These are phyloP conservation scores for Hordeum pubiflorum DNA, from an alignment of 202 grass and related monocot genomes.

Conservation along the genomic window DNA sequence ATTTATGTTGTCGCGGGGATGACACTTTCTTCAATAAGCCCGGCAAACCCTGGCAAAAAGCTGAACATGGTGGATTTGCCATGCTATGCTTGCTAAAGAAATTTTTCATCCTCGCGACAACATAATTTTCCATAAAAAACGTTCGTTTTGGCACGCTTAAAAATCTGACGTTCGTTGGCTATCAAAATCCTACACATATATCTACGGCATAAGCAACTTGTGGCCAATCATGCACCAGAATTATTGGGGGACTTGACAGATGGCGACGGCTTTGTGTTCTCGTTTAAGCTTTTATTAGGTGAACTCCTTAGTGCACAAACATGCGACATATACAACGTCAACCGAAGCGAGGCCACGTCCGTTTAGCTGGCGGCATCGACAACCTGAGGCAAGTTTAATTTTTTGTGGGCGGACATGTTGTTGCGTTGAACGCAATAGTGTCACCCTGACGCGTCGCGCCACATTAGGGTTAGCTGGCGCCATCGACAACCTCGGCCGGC, in stretches of 20 bases:
- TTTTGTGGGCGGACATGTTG: neutral
- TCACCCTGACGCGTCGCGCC: neutral
- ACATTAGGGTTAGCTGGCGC: conserved; percentile 10
- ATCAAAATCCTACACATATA: too few relatives aligned
- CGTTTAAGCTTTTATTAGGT: neutral
- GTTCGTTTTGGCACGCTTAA: too few relatives aligned
- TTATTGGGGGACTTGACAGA: conserved; percentile 24
- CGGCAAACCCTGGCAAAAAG: too few relatives aligned
- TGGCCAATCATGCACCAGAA: conserved; percentile 24
- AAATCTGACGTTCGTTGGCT: too few relatives aligned
- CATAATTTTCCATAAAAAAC: too few relatives aligned
- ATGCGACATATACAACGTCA: neutral
- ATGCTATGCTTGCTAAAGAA: too few relatives aligned
- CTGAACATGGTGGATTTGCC: too few relatives aligned
- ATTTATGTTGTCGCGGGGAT: too few relatives aligned
- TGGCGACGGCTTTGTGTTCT: neutral
- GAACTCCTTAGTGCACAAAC: neutral
- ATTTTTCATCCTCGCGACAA: too few relatives aligned
- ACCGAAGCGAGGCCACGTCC: neutral
- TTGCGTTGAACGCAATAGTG: neutral
- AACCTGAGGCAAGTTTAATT: neutral
- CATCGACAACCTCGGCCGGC: neutral
- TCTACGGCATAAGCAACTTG: neutral
- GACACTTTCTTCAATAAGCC: too few relatives aligned
- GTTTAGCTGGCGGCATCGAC: conserved; percentile 23